Evolutionary conservation across 495 filamentous ascomycete genomes (phyloP), one percentile per base, ranked within the genome.

Genomic region (Podospora didyma): DNA sequence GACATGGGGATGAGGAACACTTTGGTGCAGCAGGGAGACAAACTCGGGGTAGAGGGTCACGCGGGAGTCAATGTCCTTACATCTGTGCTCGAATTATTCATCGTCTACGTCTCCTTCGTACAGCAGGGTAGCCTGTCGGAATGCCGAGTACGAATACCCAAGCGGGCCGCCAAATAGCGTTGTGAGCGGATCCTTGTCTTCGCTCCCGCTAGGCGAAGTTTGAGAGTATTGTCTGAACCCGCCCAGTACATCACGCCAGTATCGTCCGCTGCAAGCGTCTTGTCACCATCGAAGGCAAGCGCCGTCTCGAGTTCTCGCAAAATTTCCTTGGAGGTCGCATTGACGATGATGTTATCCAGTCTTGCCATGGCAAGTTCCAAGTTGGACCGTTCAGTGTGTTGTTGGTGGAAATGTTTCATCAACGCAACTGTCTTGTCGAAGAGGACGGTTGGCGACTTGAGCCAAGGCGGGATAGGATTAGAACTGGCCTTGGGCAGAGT

Each of bases 211-310:
- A 14, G 17, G 39, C 21, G 12, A 3, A 23, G 19, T 17, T 21
- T 12, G 22, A 7, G 10, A 3, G 47, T 7, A 41, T 46, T n/a
- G n/a, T n/a, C n/a, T n/a, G 26, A 9, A 31, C 4, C 26, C 26
- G 26, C 26, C 26, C 80, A 87, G 66, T 82, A 86, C 53, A 82
- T 41, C 3, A 26, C 58, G 17, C 83, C 82, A 12, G 81, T 79
- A 57, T 89, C 84, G 45, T 75, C 52, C 19, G 76, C 58, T 46
- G 77, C 67, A 56, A 89, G 65, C 0, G 83, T 87, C 55, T 65
- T 81, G 58, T 88, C 84, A 3, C 66, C 83, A 58, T 88, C 85
- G 26, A 88, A 54, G 1, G 84, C 75, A 49, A 87, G 54, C 42
- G 82, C 63, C 1, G 73, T 82, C 54, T 78, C 56, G 37, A 73